Conservation (phyloP, 768 basidiomycete genomes). For the Amanita pseudoporphyria region DNA sequence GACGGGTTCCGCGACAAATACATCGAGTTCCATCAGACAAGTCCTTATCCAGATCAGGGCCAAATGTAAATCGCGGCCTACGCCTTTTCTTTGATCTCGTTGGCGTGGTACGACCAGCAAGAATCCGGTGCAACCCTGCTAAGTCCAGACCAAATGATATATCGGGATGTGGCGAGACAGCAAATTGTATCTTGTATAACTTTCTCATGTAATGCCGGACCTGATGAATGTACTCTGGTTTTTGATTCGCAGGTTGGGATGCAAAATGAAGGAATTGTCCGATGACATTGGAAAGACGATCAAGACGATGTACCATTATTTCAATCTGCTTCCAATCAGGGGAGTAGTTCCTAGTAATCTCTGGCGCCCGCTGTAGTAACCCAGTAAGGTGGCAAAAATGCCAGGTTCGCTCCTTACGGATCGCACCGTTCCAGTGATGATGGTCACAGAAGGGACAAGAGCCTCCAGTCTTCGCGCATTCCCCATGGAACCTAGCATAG, state of each 20-base stretch:
- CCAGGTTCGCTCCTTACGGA: constrained; percentile 75
- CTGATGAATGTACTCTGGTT: constrained; percentile 69
- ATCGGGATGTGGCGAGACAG: constrained; percentile 74
- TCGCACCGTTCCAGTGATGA: constrained; percentile 83
- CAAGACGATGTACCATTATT: constrained; percentile 69
- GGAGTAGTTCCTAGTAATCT: constrained; percentile 70
- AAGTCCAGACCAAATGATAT: constrained; percentile 78
- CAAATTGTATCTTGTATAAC: constrained; percentile 81
- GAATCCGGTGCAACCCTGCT: constrained; percentile 71
- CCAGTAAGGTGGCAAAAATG: constrained; percentile 75
- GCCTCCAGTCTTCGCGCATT: constrained; percentile 80
- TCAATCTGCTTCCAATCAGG: constrained; percentile 75
- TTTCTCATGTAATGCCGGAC: constrained; percentile 90
- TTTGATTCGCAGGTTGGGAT: constrained; percentile 59
- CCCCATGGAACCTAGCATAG: constrained; percentile 77
- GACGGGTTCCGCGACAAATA: constrained; percentile 65
- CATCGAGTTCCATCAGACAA: constrained; percentile 72
- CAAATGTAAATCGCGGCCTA: constrained; percentile 56
- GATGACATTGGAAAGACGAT: constrained; percentile 63
- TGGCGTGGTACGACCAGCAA: constrained; percentile 54
- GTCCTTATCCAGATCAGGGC: constrained; percentile 66
- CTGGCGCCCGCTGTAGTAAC: constrained; percentile 64
- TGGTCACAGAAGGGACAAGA: constrained; percentile 90
- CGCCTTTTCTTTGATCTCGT: constrained; percentile 48
- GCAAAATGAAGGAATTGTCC: constrained; percentile 75